These are phyloP conservation scores for Lactarius sp. DNA, from an alignment of 768 basidiomycete species.

Conservation along the genomic window DNA sequence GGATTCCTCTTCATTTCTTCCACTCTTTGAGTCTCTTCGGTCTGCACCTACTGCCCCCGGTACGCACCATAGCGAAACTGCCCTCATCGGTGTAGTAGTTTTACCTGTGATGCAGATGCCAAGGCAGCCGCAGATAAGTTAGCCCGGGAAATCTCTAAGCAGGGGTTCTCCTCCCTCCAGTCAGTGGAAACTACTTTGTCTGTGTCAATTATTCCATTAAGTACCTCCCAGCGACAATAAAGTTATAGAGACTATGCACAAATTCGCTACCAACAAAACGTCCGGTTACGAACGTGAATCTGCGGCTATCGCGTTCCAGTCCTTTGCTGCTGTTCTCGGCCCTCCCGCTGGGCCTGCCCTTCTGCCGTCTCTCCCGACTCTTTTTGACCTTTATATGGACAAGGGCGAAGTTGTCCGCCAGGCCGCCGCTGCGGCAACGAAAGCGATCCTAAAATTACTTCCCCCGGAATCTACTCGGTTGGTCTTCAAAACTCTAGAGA, in stretches of 20 bases:
- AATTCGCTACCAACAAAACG: slow-evolving; percentile 77
- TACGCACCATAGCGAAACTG: slow-evolving; percentile 24
- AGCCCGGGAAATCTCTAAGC: slow-evolving; percentile 63
- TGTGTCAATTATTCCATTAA: slow-evolving; percentile 22
- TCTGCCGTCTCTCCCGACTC: slow-evolving; percentile 65
- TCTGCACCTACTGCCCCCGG: slow-evolving; percentile 39
- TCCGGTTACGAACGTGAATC: slow-evolving; percentile 88
- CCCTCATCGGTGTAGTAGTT: neutral
- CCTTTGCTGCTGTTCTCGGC: slow-evolving; percentile 66
- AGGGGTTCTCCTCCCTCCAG: slow-evolving; percentile 59
- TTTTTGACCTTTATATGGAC: slow-evolving; percentile 87
- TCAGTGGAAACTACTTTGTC: slow-evolving; percentile 33
- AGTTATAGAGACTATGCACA: slow-evolving; percentile 59
- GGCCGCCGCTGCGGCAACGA: slow-evolving; percentile 76
- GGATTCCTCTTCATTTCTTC: slow-evolving; percentile 40
- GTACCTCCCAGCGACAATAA: slow-evolving; percentile 47
- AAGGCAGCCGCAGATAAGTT: slow-evolving; percentile 79
- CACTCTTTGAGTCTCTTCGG: slow-evolving; percentile 40
- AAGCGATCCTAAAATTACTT: slow-evolving; percentile 75
- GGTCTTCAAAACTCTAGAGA: slow-evolving; percentile 65
- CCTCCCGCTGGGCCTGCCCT: slow-evolving; percentile 66
- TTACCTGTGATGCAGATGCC: slow-evolving; percentile 50
- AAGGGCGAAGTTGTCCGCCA: slow-evolving; percentile 88
- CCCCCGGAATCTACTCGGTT: slow-evolving; percentile 76
- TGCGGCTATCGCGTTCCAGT: slow-evolving; percentile 74